Evolutionary conservation across 495 filamentous ascomycete genomes (phyloP).

Genomic region (Stereocaulon alpinum): DNA sequence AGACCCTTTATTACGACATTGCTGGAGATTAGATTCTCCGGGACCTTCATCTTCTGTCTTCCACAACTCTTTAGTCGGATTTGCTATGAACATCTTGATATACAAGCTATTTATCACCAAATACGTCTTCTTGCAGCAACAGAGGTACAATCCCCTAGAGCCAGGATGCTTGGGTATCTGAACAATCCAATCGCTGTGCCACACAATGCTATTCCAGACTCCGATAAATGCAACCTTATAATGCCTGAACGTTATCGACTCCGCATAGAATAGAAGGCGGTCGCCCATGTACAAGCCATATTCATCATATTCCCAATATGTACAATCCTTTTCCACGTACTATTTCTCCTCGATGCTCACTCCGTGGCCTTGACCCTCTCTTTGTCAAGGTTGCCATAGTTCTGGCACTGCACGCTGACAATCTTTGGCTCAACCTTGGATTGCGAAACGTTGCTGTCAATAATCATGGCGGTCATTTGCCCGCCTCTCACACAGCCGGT

Average conservation of each 20-base stretch:
- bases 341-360: not conserved
- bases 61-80: too few species aligned
- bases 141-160: not conserved
- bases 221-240: not conserved
- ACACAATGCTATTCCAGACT: not conserved
- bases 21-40: too few species aligned
- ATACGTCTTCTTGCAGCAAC: not conserved
- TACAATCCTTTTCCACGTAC: not conserved
- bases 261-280: not conserved
- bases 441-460: conserved; percentile 29
- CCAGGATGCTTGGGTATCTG: not conserved
- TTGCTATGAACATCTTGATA: too few species aligned
- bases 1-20: too few species aligned
- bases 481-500: conserved; percentile 68
- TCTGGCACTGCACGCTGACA: conserved; percentile 20
- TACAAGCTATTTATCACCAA: not conserved
- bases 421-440: conserved; percentile 4
- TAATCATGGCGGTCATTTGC: conserved; percentile 64
- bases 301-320: not conserved
- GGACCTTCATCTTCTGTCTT: too few species aligned
- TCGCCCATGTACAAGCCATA: not conserved
- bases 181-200: not conserved
- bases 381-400: conserved; percentile 13
- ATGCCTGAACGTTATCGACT: not conserved
- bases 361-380: conserved; percentile 1